A percentile compares a stretch with the other conserved stretches of the same genome.
Evolutionary conservation across 768 basidiomycete species (phyloP).

Genomic region (Floccularia luteovirens): DNA sequence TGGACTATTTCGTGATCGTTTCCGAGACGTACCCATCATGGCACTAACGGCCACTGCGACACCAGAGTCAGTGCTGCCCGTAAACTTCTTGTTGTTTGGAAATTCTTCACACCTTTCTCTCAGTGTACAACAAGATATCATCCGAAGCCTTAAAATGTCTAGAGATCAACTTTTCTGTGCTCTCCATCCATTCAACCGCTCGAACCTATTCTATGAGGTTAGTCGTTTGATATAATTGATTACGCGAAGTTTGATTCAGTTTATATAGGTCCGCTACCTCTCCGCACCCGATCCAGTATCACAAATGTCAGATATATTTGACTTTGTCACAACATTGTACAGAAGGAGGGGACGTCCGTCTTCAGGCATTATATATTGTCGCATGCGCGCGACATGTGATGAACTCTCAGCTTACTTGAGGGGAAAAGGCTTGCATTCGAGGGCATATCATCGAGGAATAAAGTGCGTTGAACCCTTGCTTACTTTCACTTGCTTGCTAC

Average conservation of each 20-base stretch:
- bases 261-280: conserved; percentile 54
- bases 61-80: conserved; percentile 33
- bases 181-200: conserved; percentile 74
- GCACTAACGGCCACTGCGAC: conserved; percentile 85
- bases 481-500: background rate
- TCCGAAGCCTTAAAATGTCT: conserved; percentile 55
- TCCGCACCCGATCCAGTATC: conserved; percentile 38
- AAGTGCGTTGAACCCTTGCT: conserved; percentile 24
- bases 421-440: conserved; percentile 56
- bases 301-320: conserved; percentile 58
- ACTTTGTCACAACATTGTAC: conserved; percentile 61
- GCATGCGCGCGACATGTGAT: conserved; percentile 60
- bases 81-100: background rate
- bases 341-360: conserved; percentile 49
- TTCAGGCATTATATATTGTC: conserved; percentile 74
- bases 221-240: background rate
- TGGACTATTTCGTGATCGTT: conserved; percentile 61
- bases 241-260: background rate
- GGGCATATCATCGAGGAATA: conserved; percentile 72
- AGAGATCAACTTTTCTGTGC: conserved; percentile 49
- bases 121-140: conserved; percentile 73
- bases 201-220: conserved; percentile 80
- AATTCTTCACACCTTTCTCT: conserved; percentile 1
- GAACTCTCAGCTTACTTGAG: conserved; percentile 58
- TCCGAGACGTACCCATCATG: conserved; percentile 74